A percentile compares a stretch with the other conserved stretches of the same genome.
These are phyloP conservation scores for Nothophoma quercina DNA, from an alignment of 2,329 filamentous ascomycete species.

Conservation along the genomic window DNA sequence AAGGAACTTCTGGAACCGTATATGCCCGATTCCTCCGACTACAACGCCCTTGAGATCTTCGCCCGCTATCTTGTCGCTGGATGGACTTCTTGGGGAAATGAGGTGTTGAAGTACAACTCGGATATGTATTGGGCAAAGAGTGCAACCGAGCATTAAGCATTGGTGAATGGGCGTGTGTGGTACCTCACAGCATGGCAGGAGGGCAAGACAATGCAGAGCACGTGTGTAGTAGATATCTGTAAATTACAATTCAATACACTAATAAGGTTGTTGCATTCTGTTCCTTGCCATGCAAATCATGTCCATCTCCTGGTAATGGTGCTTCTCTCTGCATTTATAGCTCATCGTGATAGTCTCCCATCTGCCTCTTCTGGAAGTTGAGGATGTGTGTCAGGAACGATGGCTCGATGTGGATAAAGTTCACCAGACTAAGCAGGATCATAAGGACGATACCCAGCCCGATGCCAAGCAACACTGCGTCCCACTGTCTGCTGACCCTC, in stretches of 20 bases:
- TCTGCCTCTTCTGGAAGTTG: conserved; percentile 34
- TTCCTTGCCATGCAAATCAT: neutral
- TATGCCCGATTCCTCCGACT: conserved; percentile 56
- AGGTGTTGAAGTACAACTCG: conserved; percentile 74
- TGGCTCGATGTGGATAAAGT: conserved; percentile 24
- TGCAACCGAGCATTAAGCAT: neutral
- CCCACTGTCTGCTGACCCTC: conserved; percentile 35
- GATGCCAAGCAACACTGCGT: conserved; percentile 30
- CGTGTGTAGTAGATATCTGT: neutral
- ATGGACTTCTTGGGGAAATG: conserved; percentile 82
- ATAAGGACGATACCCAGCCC: conserved; percentile 31
- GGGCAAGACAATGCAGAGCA: neutral
- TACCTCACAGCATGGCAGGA: neutral
- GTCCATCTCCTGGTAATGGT: neutral
- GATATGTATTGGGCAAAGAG: conserved; percentile 57
- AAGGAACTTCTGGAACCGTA: conserved; percentile 65
- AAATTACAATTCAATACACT: conserved; percentile 2
- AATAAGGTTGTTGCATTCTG: neutral
- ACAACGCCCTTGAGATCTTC: conserved; percentile 76
- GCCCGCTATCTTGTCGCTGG: conserved; percentile 75
- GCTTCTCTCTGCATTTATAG: too few relatives aligned
- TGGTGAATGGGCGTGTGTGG: neutral
- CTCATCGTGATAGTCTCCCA: conserved; percentile 20
- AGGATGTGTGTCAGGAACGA: conserved; percentile 31
- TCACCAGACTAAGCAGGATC: conserved; percentile 27